phyloP scores from a whole-genome alignment of 371 early-diverging fungal species.

The Capillidium rhysosporum region DNA sequence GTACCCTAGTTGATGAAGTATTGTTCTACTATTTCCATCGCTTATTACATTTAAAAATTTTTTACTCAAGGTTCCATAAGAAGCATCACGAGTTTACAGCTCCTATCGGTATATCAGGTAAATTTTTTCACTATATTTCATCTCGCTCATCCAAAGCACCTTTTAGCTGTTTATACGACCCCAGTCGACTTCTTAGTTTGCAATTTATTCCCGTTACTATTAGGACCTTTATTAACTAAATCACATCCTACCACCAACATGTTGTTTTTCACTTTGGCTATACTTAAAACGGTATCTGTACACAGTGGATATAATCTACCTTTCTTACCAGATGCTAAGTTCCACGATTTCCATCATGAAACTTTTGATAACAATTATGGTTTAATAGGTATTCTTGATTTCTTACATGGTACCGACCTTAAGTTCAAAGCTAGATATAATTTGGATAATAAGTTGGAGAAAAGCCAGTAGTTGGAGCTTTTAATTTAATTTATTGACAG shows the following conservation, averaged over 20 bases:
- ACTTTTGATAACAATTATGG: constrained; percentile 41
- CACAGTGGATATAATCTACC: constrained; percentile 41
- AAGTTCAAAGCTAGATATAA: background rate
- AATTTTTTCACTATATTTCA: background rate
- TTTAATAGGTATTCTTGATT: constrained; percentile 20
- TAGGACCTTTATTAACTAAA: constrained; percentile 23
- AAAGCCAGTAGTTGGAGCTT: too few relatives aligned
- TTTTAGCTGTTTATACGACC: constrained; percentile 25
- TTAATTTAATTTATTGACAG: too few relatives aligned
- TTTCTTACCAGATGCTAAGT: constrained; percentile 21
- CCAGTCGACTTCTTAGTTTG: constrained; percentile 29
- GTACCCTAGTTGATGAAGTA: constrained; percentile 29
- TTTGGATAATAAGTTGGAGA: background rate
- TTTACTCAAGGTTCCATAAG: constrained; percentile 32
- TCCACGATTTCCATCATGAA: constrained; percentile 46
- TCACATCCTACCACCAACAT: constrained; percentile 27
- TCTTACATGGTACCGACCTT: constrained; percentile 19
- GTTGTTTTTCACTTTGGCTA: constrained; percentile 14
- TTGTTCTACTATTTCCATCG: constrained; percentile 34
- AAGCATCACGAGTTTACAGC: constrained; percentile 34
- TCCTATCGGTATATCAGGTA: constrained; percentile 32
- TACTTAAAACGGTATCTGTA: constrained; percentile 33
- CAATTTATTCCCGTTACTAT: constrained; percentile 24
- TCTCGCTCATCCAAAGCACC: background rate
- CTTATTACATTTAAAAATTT: constrained; percentile 20